A percentile compares a stretch with the other conserved stretches of the same genome.
These are phyloP conservation scores for Chrysosporium queenslandicum DNA, from an alignment of 2,329 filamentous ascomycete genomes.

Conservation along the genomic window DNA sequence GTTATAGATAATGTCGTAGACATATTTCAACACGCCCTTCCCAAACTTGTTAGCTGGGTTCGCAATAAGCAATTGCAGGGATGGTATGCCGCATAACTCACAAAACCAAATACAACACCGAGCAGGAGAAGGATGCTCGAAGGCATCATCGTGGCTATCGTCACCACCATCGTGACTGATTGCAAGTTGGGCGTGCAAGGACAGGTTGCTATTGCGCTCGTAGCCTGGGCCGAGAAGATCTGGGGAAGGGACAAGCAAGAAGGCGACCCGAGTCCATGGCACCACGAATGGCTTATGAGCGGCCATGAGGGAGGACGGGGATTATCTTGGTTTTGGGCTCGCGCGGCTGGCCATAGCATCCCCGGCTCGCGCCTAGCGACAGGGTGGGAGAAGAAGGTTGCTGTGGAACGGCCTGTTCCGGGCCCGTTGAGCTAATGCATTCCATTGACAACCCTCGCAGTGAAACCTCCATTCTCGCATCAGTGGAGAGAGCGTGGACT, in stretches of 20 bases:
- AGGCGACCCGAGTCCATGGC: neutral
- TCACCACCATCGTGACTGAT: neutral
- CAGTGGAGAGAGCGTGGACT: constrained; percentile 20
- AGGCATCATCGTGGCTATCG: neutral
- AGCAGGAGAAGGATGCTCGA: neutral
- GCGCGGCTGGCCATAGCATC: neutral
- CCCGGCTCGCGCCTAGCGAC: neutral
- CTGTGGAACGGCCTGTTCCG: neutral
- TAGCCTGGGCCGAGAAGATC: neutral
- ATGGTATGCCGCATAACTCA: neutral
- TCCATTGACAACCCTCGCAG: neutral
- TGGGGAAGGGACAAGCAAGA: neutral
- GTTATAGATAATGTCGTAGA: constrained; percentile 18
- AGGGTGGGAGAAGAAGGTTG: neutral
- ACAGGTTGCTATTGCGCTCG: neutral
- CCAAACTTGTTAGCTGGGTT: neutral
- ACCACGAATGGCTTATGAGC: neutral
- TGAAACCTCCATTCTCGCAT: neutral
- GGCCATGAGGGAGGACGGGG: neutral
- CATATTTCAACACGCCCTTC: neutral
- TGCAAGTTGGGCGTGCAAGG: neutral
- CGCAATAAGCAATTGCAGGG: neutral
- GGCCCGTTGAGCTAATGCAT: neutral
- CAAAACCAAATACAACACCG: neutral
- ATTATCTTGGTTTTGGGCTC: neutral